Percentiles rank a stretch among this genome's conserved stretches.
These are phyloP conservation scores for Cryptococcus sp. DNA, from an alignment of 1,284 basidiomycete genomes.

Conservation along the genomic window DNA sequence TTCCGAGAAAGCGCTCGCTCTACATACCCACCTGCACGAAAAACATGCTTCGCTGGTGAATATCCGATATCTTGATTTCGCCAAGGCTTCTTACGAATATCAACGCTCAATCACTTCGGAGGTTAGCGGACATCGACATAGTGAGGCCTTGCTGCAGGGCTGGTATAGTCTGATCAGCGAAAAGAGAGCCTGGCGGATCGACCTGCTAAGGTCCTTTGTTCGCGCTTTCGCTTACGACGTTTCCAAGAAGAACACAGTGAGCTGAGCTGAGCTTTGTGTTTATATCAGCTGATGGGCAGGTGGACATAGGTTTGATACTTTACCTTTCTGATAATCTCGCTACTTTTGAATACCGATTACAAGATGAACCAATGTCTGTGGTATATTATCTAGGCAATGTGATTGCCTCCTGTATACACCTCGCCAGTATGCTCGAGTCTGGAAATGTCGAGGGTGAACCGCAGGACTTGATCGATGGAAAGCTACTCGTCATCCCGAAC, in stretches of 20 bases:
- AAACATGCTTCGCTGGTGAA: conserved; percentile 90
- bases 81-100: conserved; percentile 74
- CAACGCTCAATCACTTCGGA: conserved; percentile 59
- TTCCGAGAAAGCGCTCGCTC: conserved; percentile 67
- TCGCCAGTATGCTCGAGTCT: conserved; percentile 50
- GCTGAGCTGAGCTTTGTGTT: conserved; percentile 34
- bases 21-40: conserved; percentile 76
- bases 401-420: conserved; percentile 77
- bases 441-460: conserved; percentile 37
- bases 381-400: conserved; percentile 74
- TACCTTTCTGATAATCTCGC: conserved; percentile 95
- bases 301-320: conserved; percentile 70
- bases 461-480: conserved; percentile 18
- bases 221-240: conserved; percentile 71
- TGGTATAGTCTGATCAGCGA: conserved; percentile 91
- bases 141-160: conserved; percentile 65
- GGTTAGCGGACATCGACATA: conserved; percentile 31
- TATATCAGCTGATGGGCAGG: conserved; percentile 12
- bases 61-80: conserved; percentile 73
- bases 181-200: conserved; percentile 75
- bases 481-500: conserved; percentile 23
- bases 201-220: conserved; percentile 77
- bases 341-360: conserved; percentile 85
- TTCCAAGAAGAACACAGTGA: conserved; percentile 32
- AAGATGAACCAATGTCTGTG: conserved; percentile 85